Conservation (phyloP, 2,329 filamentous ascomycete species). For the Claviceps sp. region DNA sequence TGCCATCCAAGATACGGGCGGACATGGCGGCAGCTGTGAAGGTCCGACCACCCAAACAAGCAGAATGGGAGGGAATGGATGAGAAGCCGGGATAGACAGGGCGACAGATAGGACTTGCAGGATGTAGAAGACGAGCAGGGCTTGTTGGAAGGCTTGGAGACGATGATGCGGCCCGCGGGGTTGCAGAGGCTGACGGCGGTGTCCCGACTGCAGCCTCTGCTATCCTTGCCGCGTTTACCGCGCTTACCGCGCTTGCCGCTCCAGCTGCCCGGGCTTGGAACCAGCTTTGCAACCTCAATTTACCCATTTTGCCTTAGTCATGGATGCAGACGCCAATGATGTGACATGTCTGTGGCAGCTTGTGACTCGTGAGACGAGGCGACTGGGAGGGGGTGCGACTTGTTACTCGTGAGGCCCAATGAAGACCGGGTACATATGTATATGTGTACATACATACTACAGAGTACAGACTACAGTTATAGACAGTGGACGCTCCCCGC, state of each 20-base stretch:
- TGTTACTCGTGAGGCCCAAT: no score
- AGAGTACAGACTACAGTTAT: no score
- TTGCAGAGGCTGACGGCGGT: not conserved
- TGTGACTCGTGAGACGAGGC: not conserved
- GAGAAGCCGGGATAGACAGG: not conserved
- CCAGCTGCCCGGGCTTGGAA: not conserved
- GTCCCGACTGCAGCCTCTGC: not conserved
- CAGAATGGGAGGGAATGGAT: not conserved
- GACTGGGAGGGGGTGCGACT: no score
- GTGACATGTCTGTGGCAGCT: not conserved
- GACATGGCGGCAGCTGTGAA: slow-evolving; percentile 55
- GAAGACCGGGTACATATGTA: no score
- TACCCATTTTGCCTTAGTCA: not conserved
- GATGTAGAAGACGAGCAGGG: no score
- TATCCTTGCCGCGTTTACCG: no score
- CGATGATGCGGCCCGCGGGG: not conserved
- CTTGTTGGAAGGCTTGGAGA: not conserved
- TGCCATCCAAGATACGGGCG: slow-evolving; percentile 89
- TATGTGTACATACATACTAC: no score
- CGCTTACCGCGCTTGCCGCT: not conserved
- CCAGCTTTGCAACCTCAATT: not conserved
- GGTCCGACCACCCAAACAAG: slow-evolving; percentile 11
- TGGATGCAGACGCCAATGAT: not conserved
- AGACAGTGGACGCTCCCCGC: no score
- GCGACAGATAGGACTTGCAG: not conserved